phyloP scores from a whole-genome alignment of 352 stramenopile genomes.

The Phytopythium boreale region DNA sequence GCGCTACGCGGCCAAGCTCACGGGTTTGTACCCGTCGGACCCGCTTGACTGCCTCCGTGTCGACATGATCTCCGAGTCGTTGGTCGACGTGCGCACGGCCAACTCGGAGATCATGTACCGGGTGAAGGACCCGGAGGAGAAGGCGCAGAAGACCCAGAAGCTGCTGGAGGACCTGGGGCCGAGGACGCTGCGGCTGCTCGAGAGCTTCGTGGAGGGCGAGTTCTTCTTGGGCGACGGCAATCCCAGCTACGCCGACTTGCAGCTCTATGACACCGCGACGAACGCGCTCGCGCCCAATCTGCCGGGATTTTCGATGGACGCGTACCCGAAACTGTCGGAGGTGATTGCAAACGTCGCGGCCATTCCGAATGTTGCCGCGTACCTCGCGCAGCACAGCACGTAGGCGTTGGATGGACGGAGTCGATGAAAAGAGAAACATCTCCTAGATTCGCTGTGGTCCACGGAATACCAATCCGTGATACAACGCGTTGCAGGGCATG shows the following conservation, averaged over 20 bases:
- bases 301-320: constrained; percentile 23
- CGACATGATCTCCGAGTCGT: constrained; percentile 41
- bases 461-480: too few species aligned
- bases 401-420: not conserved
- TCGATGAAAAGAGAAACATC: too few species aligned
- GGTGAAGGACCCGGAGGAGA: constrained; percentile 29
- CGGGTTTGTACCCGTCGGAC: constrained; percentile 29
- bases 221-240: constrained; percentile 50
- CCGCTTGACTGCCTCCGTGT: constrained; percentile 20
- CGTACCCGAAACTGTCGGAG: constrained; percentile 42
- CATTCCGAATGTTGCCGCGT: constrained; percentile 32
- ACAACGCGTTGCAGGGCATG: too few species aligned
- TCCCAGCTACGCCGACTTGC: constrained; percentile 46
- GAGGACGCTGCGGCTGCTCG: constrained; percentile 31
- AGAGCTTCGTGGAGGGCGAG: constrained; percentile 40
- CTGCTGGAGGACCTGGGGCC: constrained; percentile 36
- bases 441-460: too few species aligned
- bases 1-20: constrained; percentile 38
- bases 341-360: constrained; percentile 31
- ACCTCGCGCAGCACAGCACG: constrained; percentile 24
- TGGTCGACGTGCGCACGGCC: constrained; percentile 31
- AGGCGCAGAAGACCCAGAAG: constrained; percentile 39
- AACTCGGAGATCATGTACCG: constrained; percentile 34
- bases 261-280: constrained; percentile 43
- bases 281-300: constrained; percentile 37